A percentile compares a stretch with the other conserved stretches of the same genome.
phyloP scores from a whole-genome alignment of 345 rosid genomes.

The Gossypium bickii region DNA sequence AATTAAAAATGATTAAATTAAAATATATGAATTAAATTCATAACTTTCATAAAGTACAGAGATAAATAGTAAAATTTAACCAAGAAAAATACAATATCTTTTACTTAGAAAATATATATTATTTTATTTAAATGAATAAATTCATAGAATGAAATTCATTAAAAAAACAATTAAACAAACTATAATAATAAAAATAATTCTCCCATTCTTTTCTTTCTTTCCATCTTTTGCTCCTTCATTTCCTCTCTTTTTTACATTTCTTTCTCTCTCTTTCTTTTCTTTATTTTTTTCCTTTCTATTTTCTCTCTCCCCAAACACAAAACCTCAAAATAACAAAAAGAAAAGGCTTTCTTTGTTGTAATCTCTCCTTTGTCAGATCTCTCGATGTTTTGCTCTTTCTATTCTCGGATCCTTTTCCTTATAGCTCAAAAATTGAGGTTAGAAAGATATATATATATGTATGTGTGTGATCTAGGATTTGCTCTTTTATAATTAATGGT shows the following conservation, averaged over 20 bases:
- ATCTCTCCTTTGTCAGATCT: conserved; percentile 7
- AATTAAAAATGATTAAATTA: too few species aligned
- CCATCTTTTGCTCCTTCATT: not conserved
- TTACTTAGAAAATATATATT: too few species aligned
- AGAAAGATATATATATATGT: not conserved
- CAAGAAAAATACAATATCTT: too few species aligned
- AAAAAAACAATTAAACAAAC: not conserved
- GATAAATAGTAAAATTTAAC: too few species aligned
- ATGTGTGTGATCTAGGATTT: not conserved
- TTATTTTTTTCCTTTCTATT: not conserved
- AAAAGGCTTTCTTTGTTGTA: not conserved
- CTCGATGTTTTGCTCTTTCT: conserved; percentile 35
- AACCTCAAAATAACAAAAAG: not conserved
- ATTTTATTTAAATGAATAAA: too few species aligned
- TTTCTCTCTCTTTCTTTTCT: not conserved
- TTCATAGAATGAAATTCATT: not conserved
- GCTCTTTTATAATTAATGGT: not conserved
- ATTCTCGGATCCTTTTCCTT: conserved; percentile 31
- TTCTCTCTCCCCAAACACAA: conserved; percentile 9
- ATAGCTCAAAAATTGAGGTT: conserved; percentile 33
- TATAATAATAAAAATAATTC: too few species aligned
- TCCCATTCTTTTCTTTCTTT: not conserved
- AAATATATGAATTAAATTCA: too few species aligned
- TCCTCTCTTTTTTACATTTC: not conserved
- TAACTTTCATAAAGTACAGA: too few species aligned